Evolutionary conservation across 2,329 filamentous ascomycete species (phyloP), one percentile per base, ranked within the genome.

Genomic region (Sarocladium strictum): DNA sequence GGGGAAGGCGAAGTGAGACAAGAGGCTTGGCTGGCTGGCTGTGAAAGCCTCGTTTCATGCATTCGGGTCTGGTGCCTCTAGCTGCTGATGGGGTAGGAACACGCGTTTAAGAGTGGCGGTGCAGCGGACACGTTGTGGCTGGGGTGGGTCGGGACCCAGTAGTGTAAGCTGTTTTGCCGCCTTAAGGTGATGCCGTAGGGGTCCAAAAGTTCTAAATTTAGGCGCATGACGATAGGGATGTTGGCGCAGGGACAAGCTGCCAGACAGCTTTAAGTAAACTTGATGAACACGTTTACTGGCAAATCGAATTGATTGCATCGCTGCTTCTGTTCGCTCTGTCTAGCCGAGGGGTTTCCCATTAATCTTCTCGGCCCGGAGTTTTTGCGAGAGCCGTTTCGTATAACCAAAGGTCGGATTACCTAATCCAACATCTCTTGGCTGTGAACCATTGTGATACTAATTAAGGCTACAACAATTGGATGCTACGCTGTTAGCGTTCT

Each of bases 41-140:
- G 24, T 47, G 24, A n/a, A 14, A 24, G 7, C 35, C 35, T 17
- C 35, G 12, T 17, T 17, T 14, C n/a, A 38, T 43, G 14, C 38
- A 43, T 43, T 43, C n/a, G n/a, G n/a, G 35, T 38, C 17, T 43
- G 43, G 43, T 17, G 24, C 29, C n/a, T 29, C 15, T 47, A 23
- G 24, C 10, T n/a, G 29, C 29, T 12, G 7, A 32, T 32, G 27
- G 21, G 43, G 9, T 24, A 47, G 43, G 43, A 47, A 47, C 43
- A 24, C 43, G 43, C 43, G 43, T 47, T 47, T 9, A 26, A 27
- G 43, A 12, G 43, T 47, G 43, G 43, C 43, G 43, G 43, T 47
- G 43, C 43, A 47, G 12, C n/a, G 38, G 43, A 11, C n/a, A n/a
- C 3, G 24, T 27, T 10, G 43, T 47, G 43, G 43, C 43, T 47